Percentiles rank a stretch among this genome's conserved stretches.
Conservation (phyloP, 352 stramenopile species). For the Globisporangium polare region DNA sequence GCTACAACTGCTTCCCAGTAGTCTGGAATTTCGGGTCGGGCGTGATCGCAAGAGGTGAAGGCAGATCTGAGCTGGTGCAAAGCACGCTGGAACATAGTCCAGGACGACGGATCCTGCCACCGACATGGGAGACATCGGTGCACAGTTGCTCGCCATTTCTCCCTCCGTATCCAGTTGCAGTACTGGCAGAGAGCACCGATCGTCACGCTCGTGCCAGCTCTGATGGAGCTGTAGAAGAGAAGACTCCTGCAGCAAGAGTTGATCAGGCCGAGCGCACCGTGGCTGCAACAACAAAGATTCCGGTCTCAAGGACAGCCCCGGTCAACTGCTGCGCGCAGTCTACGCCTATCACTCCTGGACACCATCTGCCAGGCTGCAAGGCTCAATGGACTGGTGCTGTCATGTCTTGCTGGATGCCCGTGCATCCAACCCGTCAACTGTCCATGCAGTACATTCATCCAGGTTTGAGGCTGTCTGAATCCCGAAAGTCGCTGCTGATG, state of each 20-base stretch:
- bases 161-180: slow-evolving; percentile 46
- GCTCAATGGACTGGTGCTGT: background rate
- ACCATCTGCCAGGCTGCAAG: background rate
- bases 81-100: slow-evolving; percentile 9
- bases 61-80: background rate
- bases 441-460: background rate
- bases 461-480: background rate
- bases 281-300: background rate
- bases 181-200: slow-evolving; percentile 12
- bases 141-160: slow-evolving; percentile 47
- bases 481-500: background rate
- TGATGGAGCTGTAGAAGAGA: background rate
- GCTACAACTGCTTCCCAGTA: slow-evolving; percentile 50
- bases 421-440: background rate
- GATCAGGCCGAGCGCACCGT: too few relatives aligned
- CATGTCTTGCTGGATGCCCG: background rate
- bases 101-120: slow-evolving; percentile 38
- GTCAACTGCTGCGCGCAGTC: background rate
- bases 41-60: slow-evolving; percentile 4
- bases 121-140: slow-evolving; percentile 51
- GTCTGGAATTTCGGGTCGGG: slow-evolving; percentile 2
- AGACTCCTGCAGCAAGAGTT: too few relatives aligned
- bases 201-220: background rate
- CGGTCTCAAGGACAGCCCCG: background rate
- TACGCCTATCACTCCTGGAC: background rate